Evolutionary conservation across 345 rosid species (phyloP), one percentile per base, ranked within the genome.

Genomic region (Linum tenue): DNA sequence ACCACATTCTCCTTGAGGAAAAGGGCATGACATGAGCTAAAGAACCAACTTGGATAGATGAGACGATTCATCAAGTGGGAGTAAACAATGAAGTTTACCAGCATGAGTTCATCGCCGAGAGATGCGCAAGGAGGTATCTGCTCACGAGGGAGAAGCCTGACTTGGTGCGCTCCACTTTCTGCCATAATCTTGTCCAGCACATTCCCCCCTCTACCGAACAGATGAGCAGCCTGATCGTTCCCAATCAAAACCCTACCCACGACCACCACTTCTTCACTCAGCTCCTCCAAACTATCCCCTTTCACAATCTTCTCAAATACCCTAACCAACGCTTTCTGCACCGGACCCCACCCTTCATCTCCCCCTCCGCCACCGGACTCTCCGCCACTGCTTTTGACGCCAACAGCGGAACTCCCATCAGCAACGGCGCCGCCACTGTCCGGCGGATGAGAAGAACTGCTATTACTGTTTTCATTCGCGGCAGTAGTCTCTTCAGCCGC

Each of bases 301-400:
- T 72, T 77, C 73, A 86, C 84, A 31, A 86, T 74, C 68, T 82
- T 76, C 74, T 89, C 96, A 39, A 84, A 86, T 53, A 84, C 88
- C 81, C 83, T 79, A 59, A 80, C 69, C 16, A 86, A 67, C 65
- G 83, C 85, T 71, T 75, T 79, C 65, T 81, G 84, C 16, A 74
- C 85, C 36, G 85, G 73, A 11, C 85, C 76, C 78, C 59, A 59
- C 64, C 69, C 69, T 57, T 76, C 83, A 14, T 63, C 81, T 42
- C 51, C 76, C 31, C 60, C 80, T 12, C 16, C 63, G 16, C 56
- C 63, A 5, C 57, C 7, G 11, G 15, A 35, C 15, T 16, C 51
- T 56, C 61, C 51, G 6, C 50, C 64, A 17, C 41, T 22, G 64
- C 35, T 50, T 11, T 61, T 59, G 39, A 7, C 1, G 37, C 11